Base-by-base conservation (phyloP, 805 yeast genomes). In the Saturnispora kantuleensis region DNA sequence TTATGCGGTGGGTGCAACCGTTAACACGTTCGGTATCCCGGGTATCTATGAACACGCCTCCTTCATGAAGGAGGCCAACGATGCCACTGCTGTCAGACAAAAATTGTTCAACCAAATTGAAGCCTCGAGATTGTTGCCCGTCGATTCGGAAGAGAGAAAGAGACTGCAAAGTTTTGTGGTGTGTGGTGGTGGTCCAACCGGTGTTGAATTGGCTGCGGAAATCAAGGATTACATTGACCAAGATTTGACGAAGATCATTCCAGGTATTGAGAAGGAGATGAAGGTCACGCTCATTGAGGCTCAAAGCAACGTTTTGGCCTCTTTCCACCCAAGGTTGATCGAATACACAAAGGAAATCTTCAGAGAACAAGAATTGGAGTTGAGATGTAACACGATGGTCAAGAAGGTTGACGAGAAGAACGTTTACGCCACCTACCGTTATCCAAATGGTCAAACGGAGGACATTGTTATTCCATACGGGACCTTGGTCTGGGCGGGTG, bases 151-250 rank as follows among this genome's bases (percentile, higher is more conserved):
- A 54, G 95, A 85, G 63, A 79, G 97, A 67, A 76, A 79, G 67
- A 78, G 95, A 64, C 74, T 90, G 56, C 74, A 89, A 62, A 83
- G 81, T 50, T 81, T 88, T 56, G 90, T 90, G 50, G 95, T 90
- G 50, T 94, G 93, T 54, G 97, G 97, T 58, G 97, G 97, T 67
- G 97, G 97, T 52, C 97, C 97, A 62, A 89, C 97, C 37, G 97
- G 97, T 70, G 96, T 89, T 50, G 97, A 88, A 69, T 84, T 88
- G 57, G 96, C 97, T 54, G 97, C 95, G 59, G 97, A 90, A 68
- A 70, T 89, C 56, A 94, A 84, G 68, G 97, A 89, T 66, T 90
- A 85, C 67, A 84, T 88, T 50, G 88, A 84, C 64, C 94, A 89
- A 65, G 97, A 89, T 66, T 73, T 89, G 66, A 68, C 70, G 56